Evolutionary conservation across 805 yeast species (phyloP).

Genomic region (Metschnikowia reukaufii): DNA sequence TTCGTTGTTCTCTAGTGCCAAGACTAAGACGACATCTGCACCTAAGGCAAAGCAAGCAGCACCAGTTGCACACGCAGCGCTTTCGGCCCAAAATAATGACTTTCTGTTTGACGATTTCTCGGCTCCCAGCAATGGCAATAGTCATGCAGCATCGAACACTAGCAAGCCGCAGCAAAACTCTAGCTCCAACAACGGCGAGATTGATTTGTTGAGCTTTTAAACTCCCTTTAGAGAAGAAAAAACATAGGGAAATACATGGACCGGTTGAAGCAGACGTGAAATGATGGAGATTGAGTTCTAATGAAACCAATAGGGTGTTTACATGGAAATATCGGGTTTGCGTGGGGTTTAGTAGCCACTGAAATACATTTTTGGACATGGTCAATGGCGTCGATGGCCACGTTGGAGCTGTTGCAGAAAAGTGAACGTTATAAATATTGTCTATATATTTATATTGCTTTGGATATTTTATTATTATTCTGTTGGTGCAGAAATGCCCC

Average conservation of each 20-base stretch:
- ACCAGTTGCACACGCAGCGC: constrained; percentile 1
- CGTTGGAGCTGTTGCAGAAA: neutral
- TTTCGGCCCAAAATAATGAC: constrained; percentile 20
- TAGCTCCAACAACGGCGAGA: constrained; percentile 31
- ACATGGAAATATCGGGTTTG: neutral
- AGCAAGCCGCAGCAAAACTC: constrained; percentile 10
- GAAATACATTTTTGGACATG: no score
- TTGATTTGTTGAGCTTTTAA: constrained; percentile 51
- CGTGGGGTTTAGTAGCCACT: no score
- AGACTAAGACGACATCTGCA: constrained; percentile 35
- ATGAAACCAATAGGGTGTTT: neutral
- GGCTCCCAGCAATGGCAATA: constrained; percentile 13
- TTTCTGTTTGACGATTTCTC: constrained; percentile 36
- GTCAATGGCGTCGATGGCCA: no score
- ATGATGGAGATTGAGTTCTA: neutral
- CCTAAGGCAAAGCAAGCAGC: constrained; percentile 13
- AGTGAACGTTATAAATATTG: neutral
- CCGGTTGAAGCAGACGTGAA: neutral
- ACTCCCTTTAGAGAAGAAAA: no score
- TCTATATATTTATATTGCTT: neutral
- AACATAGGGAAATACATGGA: neutral
- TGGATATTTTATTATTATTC: no score
- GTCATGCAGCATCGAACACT: neutral
- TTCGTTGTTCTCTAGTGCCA: constrained; percentile 65
- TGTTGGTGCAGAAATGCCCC: no score